Base-by-base conservation (phyloP, 345 rosid species). In the Turritis glabra region DNA sequence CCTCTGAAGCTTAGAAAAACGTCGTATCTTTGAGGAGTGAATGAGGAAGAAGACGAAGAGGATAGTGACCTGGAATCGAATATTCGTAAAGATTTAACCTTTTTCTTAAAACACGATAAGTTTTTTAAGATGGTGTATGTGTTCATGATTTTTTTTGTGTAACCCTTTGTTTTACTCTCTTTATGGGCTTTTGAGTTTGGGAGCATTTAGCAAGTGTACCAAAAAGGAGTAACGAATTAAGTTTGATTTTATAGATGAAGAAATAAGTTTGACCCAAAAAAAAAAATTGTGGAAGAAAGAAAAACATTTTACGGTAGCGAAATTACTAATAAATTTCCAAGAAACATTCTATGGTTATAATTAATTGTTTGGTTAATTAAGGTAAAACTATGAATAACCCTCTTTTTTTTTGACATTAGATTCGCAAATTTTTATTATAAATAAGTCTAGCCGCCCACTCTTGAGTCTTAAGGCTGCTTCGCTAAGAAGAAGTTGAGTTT, bases 1-100 rank as follows among this genome's bases (percentile, higher is more conserved):
- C 81, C 83, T 73, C 83, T 63, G 51, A 73, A 80, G 25, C 83
- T 80, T 4, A 80, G 32, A 15, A 80, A 80, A 33, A 77, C 83
- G 22, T 77, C 78, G 73, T 44, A 73, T 5, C 0, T 67, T n/a
- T 5, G 12, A 15, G 75, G 66, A 43, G 66, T 61, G 30, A 73
- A 68, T 8, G 78, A 78, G 3, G 54, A 67, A 60, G 78, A 72
- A 22, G 67, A 64, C 0, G 74, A 41, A 7, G 73, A 65, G 30
- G 77, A 58, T 7, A 58, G 8, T 64, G 80, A 50, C 51, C 33
- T 71, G 14, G 80, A 40, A 7, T 64, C 72, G 38, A 71, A 56
- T 5, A 71, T n/a, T n/a, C 67, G 67, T 15, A 77, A 4, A 3
- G 74, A 57, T 18, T 55, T 46, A 3, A 77, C 72, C 58, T 64